A percentile compares a stretch with the other conserved stretches of the same genome.
Evolutionary conservation across 1,139 yeast genomes (phyloP).

Genomic region (Torulaspora pretoriensis): DNA sequence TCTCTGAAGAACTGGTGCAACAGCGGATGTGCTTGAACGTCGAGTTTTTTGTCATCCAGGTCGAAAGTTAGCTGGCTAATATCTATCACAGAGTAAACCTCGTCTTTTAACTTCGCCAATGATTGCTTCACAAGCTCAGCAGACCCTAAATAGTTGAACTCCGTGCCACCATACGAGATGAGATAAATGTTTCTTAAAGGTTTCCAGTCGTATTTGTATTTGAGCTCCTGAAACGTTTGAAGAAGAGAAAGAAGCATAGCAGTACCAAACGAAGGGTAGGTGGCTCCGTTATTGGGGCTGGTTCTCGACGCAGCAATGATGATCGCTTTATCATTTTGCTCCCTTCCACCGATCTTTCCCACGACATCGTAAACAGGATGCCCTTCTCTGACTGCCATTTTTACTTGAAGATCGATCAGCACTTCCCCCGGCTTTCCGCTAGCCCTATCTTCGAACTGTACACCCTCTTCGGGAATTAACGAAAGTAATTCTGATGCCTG

Average conservation of each 20-base stretch:
- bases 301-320: conserved; percentile 85
- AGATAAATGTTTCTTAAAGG: conserved; percentile 82
- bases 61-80: conserved; percentile 43
- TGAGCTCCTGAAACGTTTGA: conserved; percentile 64
- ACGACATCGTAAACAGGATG: conserved; percentile 77
- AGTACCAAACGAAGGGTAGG: conserved; percentile 72
- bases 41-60: conserved; percentile 61
- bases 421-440: conserved; percentile 38
- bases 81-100: conserved; percentile 73
- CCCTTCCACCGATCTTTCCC: conserved; percentile 75
- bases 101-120: conserved; percentile 49
- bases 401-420: conserved; percentile 41
- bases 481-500: conserved; percentile 56
- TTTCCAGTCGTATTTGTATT: conserved; percentile 65
- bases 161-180: conserved; percentile 81
- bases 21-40: conserved; percentile 64
- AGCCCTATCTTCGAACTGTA: conserved; percentile 38
- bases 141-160: conserved; percentile 80
- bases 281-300: conserved; percentile 70
- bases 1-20: conserved; percentile 42
- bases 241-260: conserved; percentile 68
- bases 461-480: conserved; percentile 39
- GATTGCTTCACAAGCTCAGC: conserved; percentile 71
- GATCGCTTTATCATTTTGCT: conserved; percentile 69
- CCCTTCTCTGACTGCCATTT: conserved; percentile 50